Evolutionary conservation across 306 rosid genomes (phyloP).

Genomic region (Fragaria iinumae): DNA sequence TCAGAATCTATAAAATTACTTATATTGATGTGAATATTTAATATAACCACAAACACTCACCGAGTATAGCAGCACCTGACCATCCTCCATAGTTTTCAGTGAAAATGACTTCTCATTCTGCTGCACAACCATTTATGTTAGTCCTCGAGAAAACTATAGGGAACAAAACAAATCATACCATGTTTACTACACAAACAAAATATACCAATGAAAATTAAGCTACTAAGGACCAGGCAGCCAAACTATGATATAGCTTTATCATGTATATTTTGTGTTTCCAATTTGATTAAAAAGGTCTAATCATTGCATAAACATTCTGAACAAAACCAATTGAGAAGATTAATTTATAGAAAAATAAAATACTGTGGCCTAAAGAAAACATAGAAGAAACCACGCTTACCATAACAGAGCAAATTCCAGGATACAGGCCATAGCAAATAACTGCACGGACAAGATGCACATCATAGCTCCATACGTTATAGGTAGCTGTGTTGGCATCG

Average conservation of each 20-base stretch:
- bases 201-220: neutral
- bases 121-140: constrained; percentile 48
- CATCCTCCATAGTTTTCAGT: constrained; percentile 97
- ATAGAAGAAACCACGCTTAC: constrained; percentile 34
- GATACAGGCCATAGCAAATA: constrained; percentile 89
- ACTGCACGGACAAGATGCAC: constrained; percentile 69
- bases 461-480: constrained; percentile 66
- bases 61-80: constrained; percentile 85
- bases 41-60: constrained; percentile 46
- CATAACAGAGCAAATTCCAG: constrained; percentile 92
- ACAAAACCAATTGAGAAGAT: neutral
- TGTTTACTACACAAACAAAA: neutral
- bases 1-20: constrained; percentile 4
- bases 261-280: neutral
- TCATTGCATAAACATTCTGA: neutral
- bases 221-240: neutral
- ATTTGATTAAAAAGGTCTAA: neutral
- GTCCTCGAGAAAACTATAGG: constrained; percentile 12
- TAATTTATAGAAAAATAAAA: neutral
- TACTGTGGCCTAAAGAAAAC: neutral
- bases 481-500: constrained; percentile 55
- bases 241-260: neutral
- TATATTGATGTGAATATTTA: constrained; percentile 1
- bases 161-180: constrained; percentile 1
- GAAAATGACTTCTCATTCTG: constrained; percentile 85